Base-by-base conservation (phyloP, 495 filamentous ascomycete species). In the Penicillium cinerascens region DNA sequence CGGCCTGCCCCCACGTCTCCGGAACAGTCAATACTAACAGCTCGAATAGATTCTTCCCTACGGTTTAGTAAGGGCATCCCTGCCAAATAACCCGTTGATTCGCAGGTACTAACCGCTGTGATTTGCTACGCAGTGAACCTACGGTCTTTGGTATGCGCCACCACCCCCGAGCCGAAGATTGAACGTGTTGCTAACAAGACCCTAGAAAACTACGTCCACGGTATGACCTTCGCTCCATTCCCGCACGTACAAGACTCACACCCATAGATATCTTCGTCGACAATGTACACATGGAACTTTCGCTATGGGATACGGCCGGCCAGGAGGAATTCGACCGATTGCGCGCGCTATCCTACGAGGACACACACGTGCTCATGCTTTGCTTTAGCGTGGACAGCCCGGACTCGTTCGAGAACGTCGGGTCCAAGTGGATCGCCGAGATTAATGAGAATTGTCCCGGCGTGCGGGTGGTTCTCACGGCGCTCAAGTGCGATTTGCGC, bases 281-380 rank as follows among this genome's bases (percentile, higher is more conserved):
- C 67, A 88, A 85, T 69, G 86, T 87, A 45, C 93, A 97, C 72
- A 95, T 98, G 69, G 93, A 98, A 70, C 79, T 98, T 51, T 96
- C 91, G 41, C 79, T 98, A 51, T 98, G 93, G 93, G 93, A 98
- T 73, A 98, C 93, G 0, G 93, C 93, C 25, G 93, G 93, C 15
- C 93, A 98, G 75, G 93, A 98, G 77, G 93, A 98, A 83, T 98
- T 97, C 74, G 93, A 98, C 73, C 88, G 93, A 17, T 77, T 98
- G 67, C 87, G 93, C 59, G 91, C 89, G 53, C 83, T 98, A 15
- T 96, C 91, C 51, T 98, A 98, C 75, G 95, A 95, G 63, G 92
- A 98, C 62, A 98, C 93, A 26, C 93, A 98, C 64, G 84, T 93
- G 16, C 93, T 98, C 48, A 96, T 98, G 87, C 88, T 98, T 44